Conservation (phyloP, 805 yeast species). For the Sungouiozyma intestinalis region DNA sequence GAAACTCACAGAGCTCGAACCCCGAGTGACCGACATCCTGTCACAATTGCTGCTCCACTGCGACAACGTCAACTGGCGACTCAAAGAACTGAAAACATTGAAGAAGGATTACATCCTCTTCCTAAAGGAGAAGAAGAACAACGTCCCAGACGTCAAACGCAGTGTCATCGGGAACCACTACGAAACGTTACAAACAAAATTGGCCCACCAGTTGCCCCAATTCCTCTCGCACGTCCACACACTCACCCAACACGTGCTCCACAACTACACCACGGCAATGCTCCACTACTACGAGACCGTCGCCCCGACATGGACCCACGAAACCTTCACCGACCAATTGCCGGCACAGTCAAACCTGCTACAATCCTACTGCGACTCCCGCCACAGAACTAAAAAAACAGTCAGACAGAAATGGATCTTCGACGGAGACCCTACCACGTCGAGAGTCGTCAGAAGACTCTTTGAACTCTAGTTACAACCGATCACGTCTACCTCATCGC, state of each 20-base stretch:
- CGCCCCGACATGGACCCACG: slow-evolving; percentile 16
- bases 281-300: slow-evolving; percentile 26
- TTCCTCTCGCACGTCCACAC: slow-evolving; percentile 11
- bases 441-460: slow-evolving; percentile 18
- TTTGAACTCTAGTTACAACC: slow-evolving; percentile 24
- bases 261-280: slow-evolving; percentile 14
- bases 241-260: slow-evolving; percentile 11
- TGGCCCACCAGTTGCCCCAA: slow-evolving; percentile 25
- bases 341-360: slow-evolving; percentile 27
- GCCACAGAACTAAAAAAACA: slow-evolving; percentile 22
- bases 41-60: slow-evolving; percentile 17
- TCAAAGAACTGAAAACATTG: slow-evolving; percentile 25
- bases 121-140: slow-evolving; percentile 15
- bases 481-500: too few relatives aligned
- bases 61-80: slow-evolving; percentile 13
- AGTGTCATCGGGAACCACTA: slow-evolving; percentile 23
- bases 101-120: slow-evolving; percentile 28
- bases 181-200: slow-evolving; percentile 18
- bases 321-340: slow-evolving; percentile 16
- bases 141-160: slow-evolving; percentile 18
- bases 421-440: slow-evolving; percentile 12
- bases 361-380: slow-evolving; percentile 25
- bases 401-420: slow-evolving; percentile 23
- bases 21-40: slow-evolving; percentile 23
- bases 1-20: slow-evolving; percentile 19